Base-by-base conservation (phyloP, 257 asterid genomes). In the Voacanga thouarsii region DNA sequence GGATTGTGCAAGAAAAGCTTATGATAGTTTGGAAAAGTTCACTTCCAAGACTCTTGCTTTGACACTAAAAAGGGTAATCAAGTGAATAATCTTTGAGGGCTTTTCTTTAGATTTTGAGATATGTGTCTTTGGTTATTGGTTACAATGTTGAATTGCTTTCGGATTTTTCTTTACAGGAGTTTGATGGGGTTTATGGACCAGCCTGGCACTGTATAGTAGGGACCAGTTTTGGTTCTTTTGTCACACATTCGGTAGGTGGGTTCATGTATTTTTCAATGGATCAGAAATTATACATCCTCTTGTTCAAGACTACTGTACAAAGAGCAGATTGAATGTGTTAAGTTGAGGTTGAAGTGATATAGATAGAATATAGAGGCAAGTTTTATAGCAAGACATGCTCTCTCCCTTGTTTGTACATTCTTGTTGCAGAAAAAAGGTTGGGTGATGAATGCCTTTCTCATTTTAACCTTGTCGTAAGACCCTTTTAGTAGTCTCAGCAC, bases 1-100 rank as follows among this genome's bases (percentile, higher is more conserved):
- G 12, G 91, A 91, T 85, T 92, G 90, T 85, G 97, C 97, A 15
- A 90, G 99, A 84, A 94, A 90, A 78, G 83, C 94, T 60, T 89
- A 80, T 83, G 99, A 94, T 83, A 94, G 99, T 89, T 79, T 94
- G 89, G 99, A 94, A 73, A 94, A 92, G 89, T 94, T 92, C 92
- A 90, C 97, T 37, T 91, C 99, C 76, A 94, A 87, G 88, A 82
- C 96, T 59, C 99, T 94, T 53, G 99, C 97, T 75, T 83, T 81
- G 47, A 91, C 97, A 7, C 95, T 94, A 12, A 94, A 94, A 88
- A 94, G 89, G 97, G 99, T 92, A 73, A 65, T 19, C 43, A 57
- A 59, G 19, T 50, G 24, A 66, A 39, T 26, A 26, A 71, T 44
- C 61, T 28, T 69, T 70, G 47, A 70, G 81, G 51, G 43, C 45